Evolutionary conservation across 2,329 filamentous ascomycete species (phyloP).

Genomic region (Pseudogymnoascus sp.): DNA sequence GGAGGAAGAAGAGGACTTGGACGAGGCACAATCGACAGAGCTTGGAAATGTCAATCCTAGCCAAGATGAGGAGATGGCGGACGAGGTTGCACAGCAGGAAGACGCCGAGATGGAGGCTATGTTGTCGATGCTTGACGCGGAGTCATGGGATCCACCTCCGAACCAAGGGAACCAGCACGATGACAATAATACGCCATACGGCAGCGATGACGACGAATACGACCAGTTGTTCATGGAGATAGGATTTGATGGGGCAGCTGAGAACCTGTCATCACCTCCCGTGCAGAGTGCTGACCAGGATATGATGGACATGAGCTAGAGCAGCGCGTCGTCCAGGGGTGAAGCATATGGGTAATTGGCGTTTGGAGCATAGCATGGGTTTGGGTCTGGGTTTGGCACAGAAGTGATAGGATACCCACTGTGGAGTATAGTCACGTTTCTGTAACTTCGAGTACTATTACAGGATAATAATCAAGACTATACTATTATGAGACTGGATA

Average conservation of each 20-base stretch:
- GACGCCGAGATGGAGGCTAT: slow-evolving; percentile 52
- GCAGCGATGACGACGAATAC: slow-evolving; percentile 51
- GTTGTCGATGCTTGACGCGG: slow-evolving; percentile 37
- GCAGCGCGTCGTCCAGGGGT: slow-evolving; percentile 11
- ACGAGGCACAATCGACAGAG: slow-evolving; percentile 12
- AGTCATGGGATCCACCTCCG: slow-evolving; percentile 4
- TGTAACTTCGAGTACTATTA: slow-evolving; percentile 7
- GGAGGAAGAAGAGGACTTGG: slow-evolving; percentile 22
- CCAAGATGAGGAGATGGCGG: slow-evolving; percentile 38
- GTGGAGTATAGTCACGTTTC: slow-evolving; percentile 12
- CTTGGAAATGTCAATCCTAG: slow-evolving; percentile 3
- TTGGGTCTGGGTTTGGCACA: slow-evolving; percentile 12
- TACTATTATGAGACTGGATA: slow-evolving; percentile 1
- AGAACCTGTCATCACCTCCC: slow-evolving; percentile 20
- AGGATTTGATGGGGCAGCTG: slow-evolving; percentile 37
- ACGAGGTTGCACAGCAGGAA: slow-evolving; percentile 44
- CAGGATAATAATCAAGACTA: slow-evolving; percentile 1
- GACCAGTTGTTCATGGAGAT: slow-evolving; percentile 60
- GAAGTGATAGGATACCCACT: slow-evolving; percentile 10
- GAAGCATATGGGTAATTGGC: slow-evolving; percentile 20
- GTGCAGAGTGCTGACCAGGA: slow-evolving; percentile 20
- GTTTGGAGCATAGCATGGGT: slow-evolving; percentile 17
- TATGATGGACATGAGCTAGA: slow-evolving; percentile 26
- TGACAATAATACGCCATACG: slow-evolving; percentile 19
- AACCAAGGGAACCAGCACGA: background rate